Evolutionary conservation across 2,329 filamentous ascomycete genomes (phyloP).

Genomic region (Pezicula neosporulosa): DNA sequence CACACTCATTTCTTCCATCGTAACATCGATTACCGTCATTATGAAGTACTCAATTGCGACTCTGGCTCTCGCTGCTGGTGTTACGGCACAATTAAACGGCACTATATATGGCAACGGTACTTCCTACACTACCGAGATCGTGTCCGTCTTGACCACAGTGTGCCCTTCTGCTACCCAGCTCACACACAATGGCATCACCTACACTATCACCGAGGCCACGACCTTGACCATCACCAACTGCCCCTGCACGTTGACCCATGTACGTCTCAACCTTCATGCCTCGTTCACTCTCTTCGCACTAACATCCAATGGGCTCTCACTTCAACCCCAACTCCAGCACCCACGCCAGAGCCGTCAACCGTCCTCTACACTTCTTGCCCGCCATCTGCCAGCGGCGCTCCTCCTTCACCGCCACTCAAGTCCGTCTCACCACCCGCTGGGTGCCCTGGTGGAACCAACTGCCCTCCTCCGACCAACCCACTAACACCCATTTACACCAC

Average conservation of each 20-base stretch:
- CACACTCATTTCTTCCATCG: conserved; percentile 20
- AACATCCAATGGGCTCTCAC: neutral
- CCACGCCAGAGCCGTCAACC: conserved; percentile 5
- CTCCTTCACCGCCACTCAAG: neutral
- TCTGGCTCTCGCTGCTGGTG: conserved; percentile 34
- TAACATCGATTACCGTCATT: conserved; percentile 40
- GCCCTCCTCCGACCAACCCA: neutral
- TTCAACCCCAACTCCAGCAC: neutral
- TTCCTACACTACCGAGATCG: conserved; percentile 46
- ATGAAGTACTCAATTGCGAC: conserved; percentile 61
- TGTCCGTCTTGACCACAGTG: conserved; percentile 3
- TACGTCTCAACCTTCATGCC: neutral
- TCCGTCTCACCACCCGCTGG: conserved; percentile 3
- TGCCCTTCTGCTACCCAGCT: conserved; percentile 59
- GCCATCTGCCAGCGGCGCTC: neutral
- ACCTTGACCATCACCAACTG: conserved; percentile 42
- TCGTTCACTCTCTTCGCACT: neutral
- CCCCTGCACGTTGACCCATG: conserved; percentile 31
- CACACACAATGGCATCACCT: conserved; percentile 62
- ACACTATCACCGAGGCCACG: conserved; percentile 61
- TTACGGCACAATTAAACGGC: conserved; percentile 57
- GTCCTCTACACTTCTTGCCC: conserved; percentile 15
- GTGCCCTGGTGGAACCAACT: neutral
- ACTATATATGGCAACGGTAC: conserved; percentile 61
- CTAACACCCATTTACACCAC: neutral